Evolutionary conservation across 1,284 basidiomycete genomes (phyloP), one percentile per base, ranked within the genome.

Genomic region (Ganoderma resinaceum): DNA sequence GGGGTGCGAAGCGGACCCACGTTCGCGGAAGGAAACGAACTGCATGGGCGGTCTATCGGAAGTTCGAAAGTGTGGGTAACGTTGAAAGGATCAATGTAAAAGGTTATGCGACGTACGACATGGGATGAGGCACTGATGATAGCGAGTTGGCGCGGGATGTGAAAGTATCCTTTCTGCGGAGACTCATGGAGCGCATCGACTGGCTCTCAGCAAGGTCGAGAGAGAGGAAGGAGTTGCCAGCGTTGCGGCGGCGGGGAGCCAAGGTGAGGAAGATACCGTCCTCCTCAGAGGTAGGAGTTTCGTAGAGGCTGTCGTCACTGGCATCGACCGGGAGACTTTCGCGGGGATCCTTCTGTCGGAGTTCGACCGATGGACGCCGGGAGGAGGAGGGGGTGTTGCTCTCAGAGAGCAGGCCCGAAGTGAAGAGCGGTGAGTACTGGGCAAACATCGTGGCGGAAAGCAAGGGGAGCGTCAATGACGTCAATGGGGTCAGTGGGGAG

Each of bases 341-440:
- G 65, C 75, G 76, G 5, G 65, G 61, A n/a, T 67, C 68, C 72
- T 85, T 74, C 38, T 71, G 43, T 74, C 76, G 63, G 49, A 62
- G 63, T 76, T 77, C 77, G 38, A 78, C 76, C 6, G 79, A 79
- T n/a, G 78, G 75, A 29, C 78, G 68, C 29, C 78, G 75, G 38
- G 78, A 79, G 33, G 81, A 73, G 18, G 78, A 74, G 31, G 80
- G 72, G 26, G 71, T 66, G 74, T 72, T 71, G 73, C 70, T 72
- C 62, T 77, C 81, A 35, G 82, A 84, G 67, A 86, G 78, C 26
- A 89, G 82, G 63, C 88, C 88, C n/a, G 86, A 86, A 11, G 84
- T 88, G 83, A 89, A 89, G 77, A 89, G 86, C 37, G 86, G 82
- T 0, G 87, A 88, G 73, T 89, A 89, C 69, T 81, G 77, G 0